Base-by-base conservation (phyloP, 1,284 basidiomycete species). In the Marasmius sp. region DNA sequence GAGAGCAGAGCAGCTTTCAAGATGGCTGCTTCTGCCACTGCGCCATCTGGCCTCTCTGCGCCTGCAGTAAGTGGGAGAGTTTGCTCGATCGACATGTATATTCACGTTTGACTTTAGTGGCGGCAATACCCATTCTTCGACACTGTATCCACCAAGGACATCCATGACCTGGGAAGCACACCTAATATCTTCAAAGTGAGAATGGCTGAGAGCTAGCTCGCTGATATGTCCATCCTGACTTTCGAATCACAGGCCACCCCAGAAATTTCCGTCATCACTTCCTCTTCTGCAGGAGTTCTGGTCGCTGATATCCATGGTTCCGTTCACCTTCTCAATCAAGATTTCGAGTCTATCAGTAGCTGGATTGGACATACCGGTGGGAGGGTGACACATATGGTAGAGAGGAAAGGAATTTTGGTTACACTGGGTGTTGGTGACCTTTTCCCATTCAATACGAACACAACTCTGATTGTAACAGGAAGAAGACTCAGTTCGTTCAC, bases 121-220 rank as follows among this genome's bases (percentile, higher is more conserved):
- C 84, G 91, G 45, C 91, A 94, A 71, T 95, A 95, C 77, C 82
- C 85, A 1, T 94, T 94, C 84, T 94, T 94, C 68, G 86, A 92
- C 65, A 78, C 81, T 11, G 82, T 85, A 3, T 82, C 85, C 6
- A 87, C 96, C 65, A 94, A 88, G 73, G 94, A 95, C 71, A 77
- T 83, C 0, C 88, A 95, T 67, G 93, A 96, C 71, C 77, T 92
- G 7, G 83, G 85, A 0, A 86, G 82, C 60, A 77, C 88, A 1
- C 94, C 94, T 0, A 86, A 91, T 60, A 80, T 92, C 27, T 88
- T 96, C 80, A 89, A 89, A 74, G 92, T 91, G 68, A 48, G 68
- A 38, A 6, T 3, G 12, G 27, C 18, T 48, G 50, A 20, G 20
- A 11, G 38, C 18, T 37, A 60, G 53, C 22, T 22, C 41, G 14